Conservation (phyloP, 371 early-diverging fungal genomes). For the Phascolomyces articulosus region DNA sequence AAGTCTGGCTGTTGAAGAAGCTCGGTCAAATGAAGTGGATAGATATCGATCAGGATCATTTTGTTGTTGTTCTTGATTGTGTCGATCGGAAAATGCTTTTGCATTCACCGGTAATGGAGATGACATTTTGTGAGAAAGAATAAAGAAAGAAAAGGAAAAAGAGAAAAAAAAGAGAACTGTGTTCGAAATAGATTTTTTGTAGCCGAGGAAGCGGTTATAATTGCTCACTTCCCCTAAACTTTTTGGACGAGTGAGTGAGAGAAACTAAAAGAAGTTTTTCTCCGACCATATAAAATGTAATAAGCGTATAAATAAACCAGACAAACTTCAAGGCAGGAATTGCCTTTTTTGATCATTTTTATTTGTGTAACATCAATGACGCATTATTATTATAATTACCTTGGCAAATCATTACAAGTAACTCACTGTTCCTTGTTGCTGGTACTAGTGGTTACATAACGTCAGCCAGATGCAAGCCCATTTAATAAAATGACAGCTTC, state of each 20-base stretch:
- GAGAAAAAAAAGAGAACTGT: neutral
- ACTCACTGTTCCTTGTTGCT: no score
- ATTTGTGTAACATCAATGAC: neutral
- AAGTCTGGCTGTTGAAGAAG: slow-evolving; percentile 34
- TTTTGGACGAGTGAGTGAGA: no score
- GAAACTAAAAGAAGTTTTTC: neutral
- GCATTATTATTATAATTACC: neutral
- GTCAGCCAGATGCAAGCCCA: no score
- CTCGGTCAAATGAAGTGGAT: slow-evolving; percentile 34
- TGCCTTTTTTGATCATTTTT: neutral
- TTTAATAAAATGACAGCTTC: no score
- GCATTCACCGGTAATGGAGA: slow-evolving; percentile 55
- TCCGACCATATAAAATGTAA: neutral
- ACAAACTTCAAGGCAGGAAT: neutral
- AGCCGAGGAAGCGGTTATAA: neutral
- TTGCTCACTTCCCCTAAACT: neutral
- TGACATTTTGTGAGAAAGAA: slow-evolving; percentile 25
- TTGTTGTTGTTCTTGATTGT: slow-evolving; percentile 6
- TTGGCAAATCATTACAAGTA: neutral
- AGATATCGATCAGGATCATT: neutral
- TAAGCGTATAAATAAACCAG: neutral
- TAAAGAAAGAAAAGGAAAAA: neutral
- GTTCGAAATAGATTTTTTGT: neutral
- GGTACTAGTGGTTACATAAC: no score
- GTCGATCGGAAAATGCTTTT: slow-evolving; percentile 28